Percentiles rank a stretch among this genome's conserved stretches.
Evolutionary conservation across 1,284 basidiomycete genomes (phyloP).

Genomic region (Anthracocystis walkeri): DNA sequence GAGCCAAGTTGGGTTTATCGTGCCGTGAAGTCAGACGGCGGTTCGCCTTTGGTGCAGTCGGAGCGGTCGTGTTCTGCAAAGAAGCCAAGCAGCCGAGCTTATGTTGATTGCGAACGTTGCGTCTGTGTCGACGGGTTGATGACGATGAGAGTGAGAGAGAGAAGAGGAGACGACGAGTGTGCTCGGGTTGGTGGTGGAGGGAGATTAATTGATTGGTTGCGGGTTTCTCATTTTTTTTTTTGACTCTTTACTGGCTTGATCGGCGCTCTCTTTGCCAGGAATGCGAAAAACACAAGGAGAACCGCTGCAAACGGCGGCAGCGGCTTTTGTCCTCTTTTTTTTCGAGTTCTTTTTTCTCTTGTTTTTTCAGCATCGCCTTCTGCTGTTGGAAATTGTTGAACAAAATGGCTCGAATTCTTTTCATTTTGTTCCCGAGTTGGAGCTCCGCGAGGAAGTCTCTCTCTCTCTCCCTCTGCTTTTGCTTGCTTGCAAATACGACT

Average conservation of each 20-base stretch:
- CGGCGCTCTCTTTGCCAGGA: slow-evolving; percentile 1
- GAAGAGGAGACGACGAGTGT: slow-evolving; percentile 5
- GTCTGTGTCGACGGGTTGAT: slow-evolving; percentile 2
- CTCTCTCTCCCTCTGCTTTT: no score
- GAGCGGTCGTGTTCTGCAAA: neutral
- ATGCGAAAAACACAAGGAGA: neutral
- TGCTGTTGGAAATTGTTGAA: neutral
- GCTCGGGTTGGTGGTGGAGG: slow-evolving; percentile 17
- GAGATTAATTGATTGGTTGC: slow-evolving; percentile 27
- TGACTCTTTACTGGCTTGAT: neutral
- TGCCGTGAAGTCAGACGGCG: neutral
- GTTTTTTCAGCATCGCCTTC: slow-evolving; percentile 4
- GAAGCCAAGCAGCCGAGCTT: neutral
- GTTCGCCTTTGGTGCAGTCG: neutral
- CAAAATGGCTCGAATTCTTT: neutral
- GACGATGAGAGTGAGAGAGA: slow-evolving; percentile 1
- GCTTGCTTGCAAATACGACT: no score
- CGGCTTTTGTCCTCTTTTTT: neutral
- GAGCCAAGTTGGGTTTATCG: neutral
- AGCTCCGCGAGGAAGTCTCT: slow-evolving; percentile 1
- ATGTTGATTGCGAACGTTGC: neutral
- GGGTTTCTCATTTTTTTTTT: slow-evolving; percentile 4
- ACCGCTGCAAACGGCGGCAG: slow-evolving; percentile 3
- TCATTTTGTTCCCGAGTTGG: neutral
- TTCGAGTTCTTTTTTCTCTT: neutral